Percentiles rank a stretch among this genome's conserved stretches.
phyloP scores from a whole-genome alignment of 257 asterid species.

The Anisodus acutangulus region DNA sequence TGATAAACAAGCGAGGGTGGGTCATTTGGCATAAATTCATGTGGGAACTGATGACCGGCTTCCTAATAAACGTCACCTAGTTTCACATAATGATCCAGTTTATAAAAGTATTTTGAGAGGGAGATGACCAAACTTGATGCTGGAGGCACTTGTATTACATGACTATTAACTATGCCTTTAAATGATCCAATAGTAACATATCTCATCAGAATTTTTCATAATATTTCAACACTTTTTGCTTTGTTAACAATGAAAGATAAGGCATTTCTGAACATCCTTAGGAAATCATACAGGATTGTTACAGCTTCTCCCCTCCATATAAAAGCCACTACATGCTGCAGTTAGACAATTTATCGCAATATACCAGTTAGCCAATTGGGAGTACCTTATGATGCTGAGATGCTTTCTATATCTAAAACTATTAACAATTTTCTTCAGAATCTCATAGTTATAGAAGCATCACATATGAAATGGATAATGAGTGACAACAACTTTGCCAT shows the following conservation, averaged over 20 bases:
- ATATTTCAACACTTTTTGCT: neutral
- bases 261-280: neutral
- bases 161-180: neutral
- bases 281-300: neutral
- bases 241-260: neutral
- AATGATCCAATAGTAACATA: neutral
- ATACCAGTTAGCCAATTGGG: conserved; percentile 1
- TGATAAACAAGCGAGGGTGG: neutral
- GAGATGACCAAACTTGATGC: neutral
- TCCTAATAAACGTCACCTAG: neutral
- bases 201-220: neutral
- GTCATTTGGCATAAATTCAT: neutral
- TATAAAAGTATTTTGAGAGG: neutral
- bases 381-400: neutral
- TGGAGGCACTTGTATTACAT: neutral
- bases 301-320: conserved; percentile 24
- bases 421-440: neutral
- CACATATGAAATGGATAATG: neutral
- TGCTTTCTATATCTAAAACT: neutral
- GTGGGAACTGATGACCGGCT: neutral
- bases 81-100: neutral
- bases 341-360: neutral
- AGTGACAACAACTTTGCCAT: neutral
- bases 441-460: conserved; percentile 1
- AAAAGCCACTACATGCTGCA: conserved; percentile 13